Evolutionary conservation across 805 yeast genomes (phyloP).

Genomic region (Saitoella complicata): DNA sequence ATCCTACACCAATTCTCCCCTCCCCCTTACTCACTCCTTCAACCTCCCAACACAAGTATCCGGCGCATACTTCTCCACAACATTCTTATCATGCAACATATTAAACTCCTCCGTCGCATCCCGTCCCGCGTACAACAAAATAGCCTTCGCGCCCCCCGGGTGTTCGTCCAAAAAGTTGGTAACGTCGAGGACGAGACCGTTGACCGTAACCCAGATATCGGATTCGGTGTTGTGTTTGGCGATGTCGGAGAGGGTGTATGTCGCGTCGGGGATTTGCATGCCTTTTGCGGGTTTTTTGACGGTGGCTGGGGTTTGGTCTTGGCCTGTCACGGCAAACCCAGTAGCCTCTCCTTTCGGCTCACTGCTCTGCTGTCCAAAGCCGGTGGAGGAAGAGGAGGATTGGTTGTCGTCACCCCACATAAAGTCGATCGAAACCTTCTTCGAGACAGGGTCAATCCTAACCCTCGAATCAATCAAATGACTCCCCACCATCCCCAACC

Average conservation of each 20-base stretch:
- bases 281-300: too few relatives aligned
- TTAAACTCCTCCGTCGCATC: slow-evolving; percentile 51
- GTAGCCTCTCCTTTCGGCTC: too few relatives aligned
- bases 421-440: slow-evolving; percentile 23
- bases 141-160: slow-evolving; percentile 50
- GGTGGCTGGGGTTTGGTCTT: too few relatives aligned
- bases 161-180: slow-evolving; percentile 40
- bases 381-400: too few relatives aligned
- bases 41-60: too few relatives aligned
- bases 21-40: too few relatives aligned
- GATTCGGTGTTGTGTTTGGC: slow-evolving; percentile 32
- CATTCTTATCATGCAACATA: slow-evolving; percentile 27
- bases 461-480: slow-evolving; percentile 16
- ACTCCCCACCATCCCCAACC: slow-evolving; percentile 29
- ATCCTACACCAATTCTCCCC: too few relatives aligned
- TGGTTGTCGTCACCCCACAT: too few relatives aligned
- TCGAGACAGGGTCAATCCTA: slow-evolving; percentile 24
- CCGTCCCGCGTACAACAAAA: slow-evolving; percentile 61
- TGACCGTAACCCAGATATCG: slow-evolving; percentile 59
- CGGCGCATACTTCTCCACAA: too few relatives aligned
- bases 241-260: slow-evolving; percentile 24
- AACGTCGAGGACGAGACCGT: slow-evolving; percentile 51
- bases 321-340: too few relatives aligned
- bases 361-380: too few relatives aligned
- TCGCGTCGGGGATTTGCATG: too few relatives aligned